phyloP scores from a whole-genome alignment of 768 basidiomycete species.

The Solioccasus polychromus region DNA sequence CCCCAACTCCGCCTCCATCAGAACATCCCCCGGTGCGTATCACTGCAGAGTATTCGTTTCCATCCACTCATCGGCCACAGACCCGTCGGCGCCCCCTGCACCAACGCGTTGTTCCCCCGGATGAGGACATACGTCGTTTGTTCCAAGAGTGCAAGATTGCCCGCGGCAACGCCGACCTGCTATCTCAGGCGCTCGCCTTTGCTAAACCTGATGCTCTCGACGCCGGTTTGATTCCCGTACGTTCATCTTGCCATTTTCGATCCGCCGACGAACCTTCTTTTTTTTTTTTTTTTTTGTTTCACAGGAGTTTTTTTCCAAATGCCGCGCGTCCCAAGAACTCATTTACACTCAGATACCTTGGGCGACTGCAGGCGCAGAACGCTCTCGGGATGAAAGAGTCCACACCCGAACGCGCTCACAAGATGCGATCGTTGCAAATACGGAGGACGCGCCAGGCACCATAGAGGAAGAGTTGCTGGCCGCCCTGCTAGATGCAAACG shows the following conservation, averaged over 20 bases:
- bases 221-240: slow-evolving; percentile 63
- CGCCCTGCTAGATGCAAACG: slow-evolving; percentile 71
- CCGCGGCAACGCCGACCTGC: slow-evolving; percentile 71
- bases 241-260: slow-evolving; percentile 16
- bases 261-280: background rate
- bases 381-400: slow-evolving; percentile 46
- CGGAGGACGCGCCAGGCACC: slow-evolving; percentile 44
- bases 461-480: slow-evolving; percentile 74
- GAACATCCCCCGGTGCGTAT: slow-evolving; percentile 20
- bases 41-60: background rate
- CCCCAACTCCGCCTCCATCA: slow-evolving; percentile 27
- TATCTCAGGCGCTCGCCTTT: slow-evolving; percentile 67
- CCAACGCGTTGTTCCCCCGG: slow-evolving; percentile 58
- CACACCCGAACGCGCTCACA: slow-evolving; percentile 16
- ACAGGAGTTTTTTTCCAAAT: slow-evolving; percentile 83
- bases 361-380: slow-evolving; percentile 81
- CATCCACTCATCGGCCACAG: slow-evolving; percentile 4
- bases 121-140: slow-evolving; percentile 81
- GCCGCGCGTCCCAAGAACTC: slow-evolving; percentile 78
- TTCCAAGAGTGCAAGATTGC: slow-evolving; percentile 86
- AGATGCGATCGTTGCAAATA: slow-evolving; percentile 21
- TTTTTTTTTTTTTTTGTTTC: too few species aligned
- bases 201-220: slow-evolving; percentile 70
- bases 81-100: slow-evolving; percentile 18
- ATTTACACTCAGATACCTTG: slow-evolving; percentile 87